A percentile compares a stretch with the other conserved stretches of the same genome.
These are phyloP conservation scores for Mycena citricolor DNA, from an alignment of 1,284 basidiomycete species.

Conservation along the genomic window DNA sequence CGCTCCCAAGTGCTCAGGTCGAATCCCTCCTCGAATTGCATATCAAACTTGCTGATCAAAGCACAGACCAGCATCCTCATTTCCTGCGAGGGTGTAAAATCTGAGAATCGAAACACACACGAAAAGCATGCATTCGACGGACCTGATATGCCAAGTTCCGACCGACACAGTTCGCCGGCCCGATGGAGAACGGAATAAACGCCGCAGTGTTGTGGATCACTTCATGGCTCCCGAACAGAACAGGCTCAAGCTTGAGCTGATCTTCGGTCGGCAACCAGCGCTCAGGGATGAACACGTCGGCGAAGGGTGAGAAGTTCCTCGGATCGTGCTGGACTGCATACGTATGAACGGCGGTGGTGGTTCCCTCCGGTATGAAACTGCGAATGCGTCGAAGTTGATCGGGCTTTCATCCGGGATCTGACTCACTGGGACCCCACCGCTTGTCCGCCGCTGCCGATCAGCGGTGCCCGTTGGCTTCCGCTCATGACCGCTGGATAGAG, in stretches of 20 bases:
- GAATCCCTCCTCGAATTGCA: conserved; percentile 11
- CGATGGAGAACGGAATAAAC: conserved; percentile 18
- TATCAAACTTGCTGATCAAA: conserved; percentile 11
- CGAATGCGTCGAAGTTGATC: not conserved
- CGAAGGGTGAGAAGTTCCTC: conserved; percentile 38
- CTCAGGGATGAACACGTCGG: conserved; percentile 43
- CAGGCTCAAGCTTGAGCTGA: conserved; percentile 7
- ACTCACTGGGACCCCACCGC: conserved; percentile 29
- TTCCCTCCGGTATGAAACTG: conserved; percentile 42
- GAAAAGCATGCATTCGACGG: not conserved
- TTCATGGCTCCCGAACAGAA: conserved; percentile 5
- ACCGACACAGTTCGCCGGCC: conserved; percentile 13
- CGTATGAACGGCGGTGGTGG: conserved; percentile 33
- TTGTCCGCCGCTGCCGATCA: conserved; percentile 31
- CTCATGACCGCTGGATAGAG: conserved; percentile 38
- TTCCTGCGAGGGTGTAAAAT: conserved; percentile 1
- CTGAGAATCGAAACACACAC: not conserved
- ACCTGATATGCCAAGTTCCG: conserved; percentile 16
- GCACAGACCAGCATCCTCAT: conserved; percentile 17
- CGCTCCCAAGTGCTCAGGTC: conserved; percentile 5
- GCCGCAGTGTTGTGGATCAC: conserved; percentile 12
- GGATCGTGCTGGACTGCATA: conserved; percentile 43
- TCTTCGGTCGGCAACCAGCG: conserved; percentile 35
- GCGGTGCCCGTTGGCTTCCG: conserved; percentile 32
- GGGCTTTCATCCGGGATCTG: not conserved